phyloP scores from a whole-genome alignment of 2,329 filamentous ascomycete species.

The Tetracladium maxilliforme region DNA sequence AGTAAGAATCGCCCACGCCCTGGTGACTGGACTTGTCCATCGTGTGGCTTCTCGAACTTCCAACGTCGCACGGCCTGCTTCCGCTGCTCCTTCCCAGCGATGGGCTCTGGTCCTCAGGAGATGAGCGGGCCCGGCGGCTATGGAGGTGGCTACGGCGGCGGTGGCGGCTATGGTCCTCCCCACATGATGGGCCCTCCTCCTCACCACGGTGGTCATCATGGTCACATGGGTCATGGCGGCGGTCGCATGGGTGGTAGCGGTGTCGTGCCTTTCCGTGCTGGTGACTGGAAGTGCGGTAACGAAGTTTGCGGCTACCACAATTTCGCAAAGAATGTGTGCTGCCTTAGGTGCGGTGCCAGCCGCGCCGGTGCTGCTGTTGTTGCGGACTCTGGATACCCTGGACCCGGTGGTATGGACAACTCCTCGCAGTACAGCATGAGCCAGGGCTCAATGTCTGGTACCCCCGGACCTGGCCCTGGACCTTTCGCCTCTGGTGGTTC shows the following conservation, averaged over 20 bases:
- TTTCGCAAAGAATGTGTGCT: conserved; percentile 98
- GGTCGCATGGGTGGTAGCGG: conserved; percentile 70
- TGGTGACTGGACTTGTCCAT: conserved; percentile 97
- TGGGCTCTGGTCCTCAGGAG: conserved; percentile 57
- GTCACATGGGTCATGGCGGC: conserved; percentile 35
- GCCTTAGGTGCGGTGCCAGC: conserved; percentile 87
- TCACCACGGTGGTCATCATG: conserved; percentile 51
- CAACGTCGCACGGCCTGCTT: conserved; percentile 97
- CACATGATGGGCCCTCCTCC: conserved; percentile 68
- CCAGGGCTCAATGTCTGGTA: conserved; percentile 74
- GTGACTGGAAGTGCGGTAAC: conserved; percentile 97
- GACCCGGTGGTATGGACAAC: conserved; percentile 80
- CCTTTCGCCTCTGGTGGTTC: conserved; percentile 56
- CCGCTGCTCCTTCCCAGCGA: conserved; percentile 97
- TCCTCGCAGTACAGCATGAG: conserved; percentile 74
- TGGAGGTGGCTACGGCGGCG: conserved; percentile 45
- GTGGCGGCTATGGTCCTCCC: conserved; percentile 58
- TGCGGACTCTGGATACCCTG: conserved; percentile 82
- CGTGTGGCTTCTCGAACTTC: conserved; percentile 98
- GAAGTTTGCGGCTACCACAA: conserved; percentile 98
- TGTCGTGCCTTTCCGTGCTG: conserved; percentile 90
- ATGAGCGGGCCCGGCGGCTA: conserved; percentile 52
- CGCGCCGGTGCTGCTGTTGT: conserved; percentile 88
- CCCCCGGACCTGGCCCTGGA: conserved; percentile 64
- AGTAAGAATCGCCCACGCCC: conserved; percentile 97